Conservation (phyloP, 1,139 yeast species). For the Meyerozyma elateridarum region DNA sequence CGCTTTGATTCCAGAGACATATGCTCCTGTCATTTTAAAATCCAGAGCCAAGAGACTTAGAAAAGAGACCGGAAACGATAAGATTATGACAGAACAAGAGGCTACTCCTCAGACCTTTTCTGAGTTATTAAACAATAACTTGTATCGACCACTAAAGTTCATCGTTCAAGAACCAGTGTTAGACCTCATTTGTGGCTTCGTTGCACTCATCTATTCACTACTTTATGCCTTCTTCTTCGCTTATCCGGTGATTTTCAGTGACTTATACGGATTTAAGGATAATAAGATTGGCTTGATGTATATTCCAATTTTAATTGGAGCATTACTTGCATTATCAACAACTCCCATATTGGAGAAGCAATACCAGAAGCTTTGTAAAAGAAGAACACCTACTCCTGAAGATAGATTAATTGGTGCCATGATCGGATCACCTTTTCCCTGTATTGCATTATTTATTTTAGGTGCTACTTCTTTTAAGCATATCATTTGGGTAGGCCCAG, state of each 20-base stretch:
- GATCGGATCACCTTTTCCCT: constrained; percentile 88
- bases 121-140: constrained; percentile 63
- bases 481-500: constrained; percentile 92
- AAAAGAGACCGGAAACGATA: constrained; percentile 72
- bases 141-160: constrained; percentile 72
- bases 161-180: constrained; percentile 77
- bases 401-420: constrained; percentile 84
- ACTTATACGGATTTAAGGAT: constrained; percentile 61
- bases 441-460: constrained; percentile 77
- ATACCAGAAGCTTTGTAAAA: constrained; percentile 48
- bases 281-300: constrained; percentile 77
- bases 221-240: constrained; percentile 93
- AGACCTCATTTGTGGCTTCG: constrained; percentile 77
- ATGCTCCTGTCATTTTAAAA: constrained; percentile 82
- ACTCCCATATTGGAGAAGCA: constrained; percentile 68
- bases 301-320: constrained; percentile 86
- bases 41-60: constrained; percentile 65
- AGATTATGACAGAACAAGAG: constrained; percentile 91
- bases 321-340: constrained; percentile 61
- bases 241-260: constrained; percentile 68
- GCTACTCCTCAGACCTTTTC: constrained; percentile 62
- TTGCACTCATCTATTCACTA: constrained; percentile 80
- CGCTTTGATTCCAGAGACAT: constrained; percentile 75
- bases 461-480: constrained; percentile 84
- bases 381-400: constrained; percentile 74